Percentiles rank a stretch among this genome's conserved stretches.
Evolutionary conservation across 768 basidiomycete species (phyloP).

Genomic region (Macrolepiota fuliginosa): DNA sequence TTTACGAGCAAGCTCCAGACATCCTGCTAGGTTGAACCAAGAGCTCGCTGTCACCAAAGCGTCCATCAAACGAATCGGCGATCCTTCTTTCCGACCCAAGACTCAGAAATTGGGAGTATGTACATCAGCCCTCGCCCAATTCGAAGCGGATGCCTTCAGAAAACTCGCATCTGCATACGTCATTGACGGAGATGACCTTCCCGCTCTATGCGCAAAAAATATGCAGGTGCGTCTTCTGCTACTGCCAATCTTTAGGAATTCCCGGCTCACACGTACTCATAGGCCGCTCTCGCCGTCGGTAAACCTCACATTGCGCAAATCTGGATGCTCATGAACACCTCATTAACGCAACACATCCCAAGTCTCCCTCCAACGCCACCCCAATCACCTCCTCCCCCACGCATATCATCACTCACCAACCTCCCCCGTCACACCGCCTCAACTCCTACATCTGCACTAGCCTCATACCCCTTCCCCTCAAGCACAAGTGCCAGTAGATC

Average conservation of each 20-base stretch:
- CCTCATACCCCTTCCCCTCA: constrained; percentile 23
- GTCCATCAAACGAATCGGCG: constrained; percentile 58
- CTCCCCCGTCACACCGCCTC: constrained; percentile 14
- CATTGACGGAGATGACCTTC: constrained; percentile 46
- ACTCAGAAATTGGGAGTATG: constrained; percentile 61
- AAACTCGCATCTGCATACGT: constrained; percentile 65
- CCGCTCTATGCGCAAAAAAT: constrained; percentile 55
- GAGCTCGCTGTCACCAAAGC: constrained; percentile 30
- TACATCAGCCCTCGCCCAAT: constrained; percentile 28
- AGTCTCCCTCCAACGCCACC: constrained; percentile 25
- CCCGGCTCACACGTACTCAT: background rate
- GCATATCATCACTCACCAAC: constrained; percentile 11
- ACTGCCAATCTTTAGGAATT: background rate
- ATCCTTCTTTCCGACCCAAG: constrained; percentile 45
- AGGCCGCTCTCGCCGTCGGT: constrained; percentile 62
- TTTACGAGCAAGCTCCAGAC: constrained; percentile 23
- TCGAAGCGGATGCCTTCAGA: constrained; percentile 49
- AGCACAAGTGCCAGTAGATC: background rate
- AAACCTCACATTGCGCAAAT: constrained; percentile 55
- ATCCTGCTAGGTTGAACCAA: constrained; percentile 32
- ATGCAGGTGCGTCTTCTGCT: constrained; percentile 40
- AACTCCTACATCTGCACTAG: constrained; percentile 5
- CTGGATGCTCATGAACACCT: constrained; percentile 64
- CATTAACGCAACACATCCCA: constrained; percentile 50
- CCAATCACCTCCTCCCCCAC: constrained; percentile 19